Conservation (phyloP, 495 filamentous ascomycete species). For the Talaromyces liani region DNA sequence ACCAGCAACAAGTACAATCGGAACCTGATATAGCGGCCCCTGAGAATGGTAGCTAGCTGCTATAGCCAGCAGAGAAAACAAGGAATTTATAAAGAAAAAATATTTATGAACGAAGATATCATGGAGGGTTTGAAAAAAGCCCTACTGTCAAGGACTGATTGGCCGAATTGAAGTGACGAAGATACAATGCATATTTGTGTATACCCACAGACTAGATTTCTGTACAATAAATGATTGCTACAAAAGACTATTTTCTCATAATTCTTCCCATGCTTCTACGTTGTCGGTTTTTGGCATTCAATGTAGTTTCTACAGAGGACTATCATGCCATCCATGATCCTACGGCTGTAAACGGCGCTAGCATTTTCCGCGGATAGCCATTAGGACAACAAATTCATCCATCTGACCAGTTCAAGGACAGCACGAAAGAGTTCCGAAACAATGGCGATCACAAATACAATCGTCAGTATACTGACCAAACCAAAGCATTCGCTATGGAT, state of each 20-base stretch:
- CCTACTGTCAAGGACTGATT: background rate
- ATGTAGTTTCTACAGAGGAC: background rate
- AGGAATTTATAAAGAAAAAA: background rate
- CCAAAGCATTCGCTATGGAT: slow-evolving; percentile 56
- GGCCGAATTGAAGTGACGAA: background rate
- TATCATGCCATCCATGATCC: background rate
- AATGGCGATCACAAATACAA: background rate
- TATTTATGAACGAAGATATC: background rate
- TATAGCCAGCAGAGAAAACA: background rate
- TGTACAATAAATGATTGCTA: slow-evolving; percentile 2
- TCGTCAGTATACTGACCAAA: slow-evolving; percentile 24
- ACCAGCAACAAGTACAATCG: background rate
- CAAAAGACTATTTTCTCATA: background rate
- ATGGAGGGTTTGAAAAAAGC: background rate
- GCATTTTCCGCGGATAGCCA: background rate
- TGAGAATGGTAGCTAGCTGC: background rate
- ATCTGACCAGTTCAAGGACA: background rate
- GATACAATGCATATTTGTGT: slow-evolving; percentile 2
- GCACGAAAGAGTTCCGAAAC: background rate
- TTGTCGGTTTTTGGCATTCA: no score
- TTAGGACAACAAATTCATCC: background rate
- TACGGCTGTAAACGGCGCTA: background rate
- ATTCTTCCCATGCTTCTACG: background rate
- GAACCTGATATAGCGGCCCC: background rate
- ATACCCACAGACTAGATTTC: slow-evolving; percentile 1